Conservation (phyloP, 2,329 filamentous ascomycete species). For the Coccinonectria pachysandricola region DNA sequence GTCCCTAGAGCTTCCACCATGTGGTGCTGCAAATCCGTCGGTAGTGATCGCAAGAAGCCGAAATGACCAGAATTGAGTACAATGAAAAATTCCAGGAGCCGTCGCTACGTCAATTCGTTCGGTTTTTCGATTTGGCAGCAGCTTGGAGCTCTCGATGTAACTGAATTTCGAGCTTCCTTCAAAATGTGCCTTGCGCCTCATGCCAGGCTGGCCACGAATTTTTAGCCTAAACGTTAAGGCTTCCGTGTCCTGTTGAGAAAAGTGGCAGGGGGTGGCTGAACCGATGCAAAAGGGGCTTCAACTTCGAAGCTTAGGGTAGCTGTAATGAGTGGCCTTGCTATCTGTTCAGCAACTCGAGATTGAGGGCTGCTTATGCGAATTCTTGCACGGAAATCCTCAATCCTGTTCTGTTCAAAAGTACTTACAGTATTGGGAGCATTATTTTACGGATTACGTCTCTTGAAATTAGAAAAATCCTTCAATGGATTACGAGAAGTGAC, state of each 20-base stretch:
- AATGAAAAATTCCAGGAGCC: background rate
- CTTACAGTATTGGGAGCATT: too few relatives aligned
- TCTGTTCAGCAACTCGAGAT: too few relatives aligned
- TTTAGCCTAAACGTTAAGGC: conserved; percentile 19
- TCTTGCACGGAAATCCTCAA: too few relatives aligned
- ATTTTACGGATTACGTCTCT: too few relatives aligned
- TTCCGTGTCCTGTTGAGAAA: conserved; percentile 9
- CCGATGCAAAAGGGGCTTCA: too few relatives aligned
- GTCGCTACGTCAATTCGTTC: conserved; percentile 12
- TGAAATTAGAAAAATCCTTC: too few relatives aligned
- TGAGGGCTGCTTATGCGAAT: too few relatives aligned
- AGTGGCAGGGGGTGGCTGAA: too few relatives aligned
- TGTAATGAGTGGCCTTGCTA: too few relatives aligned
- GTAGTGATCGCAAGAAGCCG: conserved; percentile 2
- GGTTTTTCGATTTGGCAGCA: conserved; percentile 10
- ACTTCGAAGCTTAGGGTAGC: too few relatives aligned
- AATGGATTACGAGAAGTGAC: too few relatives aligned
- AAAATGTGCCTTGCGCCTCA: conserved; percentile 22
- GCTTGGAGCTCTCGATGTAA: conserved; percentile 13
- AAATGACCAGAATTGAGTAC: background rate
- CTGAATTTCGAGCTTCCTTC: conserved; percentile 17
- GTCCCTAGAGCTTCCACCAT: conserved; percentile 18
- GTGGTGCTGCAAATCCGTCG: conserved; percentile 8
- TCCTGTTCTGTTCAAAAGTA: too few relatives aligned
- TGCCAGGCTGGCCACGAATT: conserved; percentile 20